Evolutionary conservation across 257 asterid genomes (phyloP).

Genomic region (Plantago major): DNA sequence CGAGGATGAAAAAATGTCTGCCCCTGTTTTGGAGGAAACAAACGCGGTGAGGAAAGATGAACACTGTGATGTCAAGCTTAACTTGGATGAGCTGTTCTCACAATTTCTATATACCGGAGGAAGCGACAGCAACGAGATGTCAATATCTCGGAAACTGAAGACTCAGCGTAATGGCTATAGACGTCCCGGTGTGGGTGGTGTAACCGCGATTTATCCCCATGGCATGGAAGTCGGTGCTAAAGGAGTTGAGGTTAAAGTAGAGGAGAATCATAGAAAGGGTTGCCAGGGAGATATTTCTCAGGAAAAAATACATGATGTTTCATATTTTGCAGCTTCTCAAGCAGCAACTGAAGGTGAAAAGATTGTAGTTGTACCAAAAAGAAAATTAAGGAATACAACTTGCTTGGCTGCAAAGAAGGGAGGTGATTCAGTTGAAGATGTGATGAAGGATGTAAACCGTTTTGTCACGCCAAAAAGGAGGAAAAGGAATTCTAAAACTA

Average conservation of each 20-base stretch:
- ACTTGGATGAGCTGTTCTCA: slow-evolving; percentile 24
- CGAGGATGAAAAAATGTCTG: slow-evolving; percentile 13
- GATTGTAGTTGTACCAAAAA: neutral
- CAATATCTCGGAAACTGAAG: no score
- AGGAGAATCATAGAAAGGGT: slow-evolving; percentile 4
- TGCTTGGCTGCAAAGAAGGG: no score
- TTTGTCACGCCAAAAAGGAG: slow-evolving; percentile 18
- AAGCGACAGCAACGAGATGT: neutral
- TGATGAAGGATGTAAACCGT: slow-evolving; percentile 17
- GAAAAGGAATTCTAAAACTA: neutral
- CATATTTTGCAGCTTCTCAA: slow-evolving; percentile 35
- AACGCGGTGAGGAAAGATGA: no score
- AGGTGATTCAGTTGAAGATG: no score
- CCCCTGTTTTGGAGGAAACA: no score
- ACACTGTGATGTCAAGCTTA: no score
- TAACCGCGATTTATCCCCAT: neutral
- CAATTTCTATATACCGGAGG: slow-evolving; percentile 29
- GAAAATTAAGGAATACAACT: no score
- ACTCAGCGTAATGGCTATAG: no score
- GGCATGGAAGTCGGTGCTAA: slow-evolving; percentile 4
- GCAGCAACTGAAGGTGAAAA: slow-evolving; percentile 11
- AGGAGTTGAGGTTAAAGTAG: slow-evolving; percentile 7
- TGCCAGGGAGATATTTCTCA: slow-evolving; percentile 7
- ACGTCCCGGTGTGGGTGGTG: neutral
- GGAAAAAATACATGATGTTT: slow-evolving; percentile 33